Evolutionary conservation across 805 yeast species (phyloP).

Genomic region (Saturnispora serradocipensis): DNA sequence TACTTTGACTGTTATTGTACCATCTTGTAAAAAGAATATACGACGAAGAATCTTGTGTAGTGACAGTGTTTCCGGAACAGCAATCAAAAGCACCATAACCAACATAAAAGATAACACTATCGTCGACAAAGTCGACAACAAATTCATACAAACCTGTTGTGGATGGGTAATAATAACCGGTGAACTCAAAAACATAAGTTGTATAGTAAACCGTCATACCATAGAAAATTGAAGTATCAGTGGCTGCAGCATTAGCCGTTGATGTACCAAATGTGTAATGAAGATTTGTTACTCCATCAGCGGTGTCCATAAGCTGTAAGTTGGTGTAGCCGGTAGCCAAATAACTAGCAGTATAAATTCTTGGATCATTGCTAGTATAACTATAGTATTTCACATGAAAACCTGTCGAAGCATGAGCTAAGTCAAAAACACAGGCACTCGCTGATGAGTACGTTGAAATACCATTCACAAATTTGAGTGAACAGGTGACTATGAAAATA

Average conservation of each 20-base stretch:
- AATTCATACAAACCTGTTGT: conserved; percentile 24
- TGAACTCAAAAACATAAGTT: conserved; percentile 4
- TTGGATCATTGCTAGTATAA: not conserved
- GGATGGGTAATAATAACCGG: conserved; percentile 12
- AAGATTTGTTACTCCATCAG: not conserved
- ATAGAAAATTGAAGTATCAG: not conserved
- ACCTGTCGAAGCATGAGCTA: not conserved
- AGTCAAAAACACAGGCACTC: not conserved
- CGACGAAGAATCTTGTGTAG: not conserved
- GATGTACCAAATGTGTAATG: not conserved
- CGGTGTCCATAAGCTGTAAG: not conserved
- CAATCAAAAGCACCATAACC: conserved; percentile 30
- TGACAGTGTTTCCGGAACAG: conserved; percentile 17
- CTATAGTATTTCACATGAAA: conserved; percentile 1
- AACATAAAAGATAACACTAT: conserved; percentile 24
- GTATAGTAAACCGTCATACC: conserved; percentile 2
- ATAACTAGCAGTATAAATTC: not conserved
- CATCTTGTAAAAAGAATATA: conserved; percentile 9
- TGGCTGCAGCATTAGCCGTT: not conserved
- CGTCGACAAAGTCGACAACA: conserved; percentile 22
- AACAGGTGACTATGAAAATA: no score
- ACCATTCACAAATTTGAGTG: not conserved
- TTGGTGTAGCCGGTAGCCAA: not conserved
- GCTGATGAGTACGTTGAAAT: not conserved
- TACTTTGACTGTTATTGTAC: not conserved